Percentiles rank a stretch among this genome's conserved stretches.
phyloP scores from a whole-genome alignment of 345 rosid genomes.

The Rhizophora apiculata region DNA sequence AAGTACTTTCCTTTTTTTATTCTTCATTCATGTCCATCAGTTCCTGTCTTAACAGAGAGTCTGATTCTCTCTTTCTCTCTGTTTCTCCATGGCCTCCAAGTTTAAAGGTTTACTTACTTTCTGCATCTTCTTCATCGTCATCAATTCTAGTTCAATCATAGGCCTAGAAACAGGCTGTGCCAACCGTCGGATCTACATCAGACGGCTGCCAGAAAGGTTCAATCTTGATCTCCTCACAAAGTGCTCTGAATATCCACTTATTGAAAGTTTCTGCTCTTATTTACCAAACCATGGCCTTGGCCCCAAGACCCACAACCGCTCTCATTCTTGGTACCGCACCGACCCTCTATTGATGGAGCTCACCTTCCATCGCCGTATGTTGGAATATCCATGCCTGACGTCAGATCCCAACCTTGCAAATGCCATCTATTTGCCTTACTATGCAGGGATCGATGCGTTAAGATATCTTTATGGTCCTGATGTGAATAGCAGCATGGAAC shows the following conservation, averaged over 20 bases:
- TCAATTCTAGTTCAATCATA: constrained; percentile 1
- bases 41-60: background rate
- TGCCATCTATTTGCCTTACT: constrained; percentile 79
- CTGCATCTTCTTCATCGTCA: constrained; percentile 7
- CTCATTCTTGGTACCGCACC: constrained; percentile 86
- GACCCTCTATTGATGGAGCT: constrained; percentile 76
- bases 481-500: constrained; percentile 58
- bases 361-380: constrained; percentile 74
- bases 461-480: constrained; percentile 77
- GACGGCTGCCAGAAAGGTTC: constrained; percentile 69
- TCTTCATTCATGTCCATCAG: background rate
- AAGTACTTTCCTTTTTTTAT: background rate
- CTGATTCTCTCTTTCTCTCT: background rate
- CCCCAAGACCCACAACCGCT: constrained; percentile 68
- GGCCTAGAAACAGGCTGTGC: constrained; percentile 36
- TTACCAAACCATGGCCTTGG: constrained; percentile 88
- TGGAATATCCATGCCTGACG: constrained; percentile 83
- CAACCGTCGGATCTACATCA: constrained; percentile 85
- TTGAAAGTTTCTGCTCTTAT: constrained; percentile 64
- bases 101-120: constrained; percentile 1
- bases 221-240: constrained; percentile 80
- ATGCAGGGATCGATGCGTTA: constrained; percentile 70
- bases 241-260: constrained; percentile 63
- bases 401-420: constrained; percentile 63
- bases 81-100: constrained; percentile 12